Evolutionary conservation across 306 rosid species (phyloP), one percentile per base, ranked within the genome.

Genomic region (Hippophae tibetana): DNA sequence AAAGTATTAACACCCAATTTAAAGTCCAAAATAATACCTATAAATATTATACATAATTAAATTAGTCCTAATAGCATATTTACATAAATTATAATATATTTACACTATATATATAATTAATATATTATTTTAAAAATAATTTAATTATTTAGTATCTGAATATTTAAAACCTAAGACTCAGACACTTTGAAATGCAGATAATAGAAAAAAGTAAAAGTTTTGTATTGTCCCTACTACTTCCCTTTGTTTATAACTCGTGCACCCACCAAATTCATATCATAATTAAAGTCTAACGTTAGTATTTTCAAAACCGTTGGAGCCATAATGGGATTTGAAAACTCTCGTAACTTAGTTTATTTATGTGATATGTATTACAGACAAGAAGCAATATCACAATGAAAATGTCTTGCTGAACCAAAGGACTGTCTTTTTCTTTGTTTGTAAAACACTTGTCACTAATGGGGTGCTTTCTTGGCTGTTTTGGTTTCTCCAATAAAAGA

Each of bases 391-490:
- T 25, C 5, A 13, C 13, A 45, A 13, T 25, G 13, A 43, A 31
- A 49, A 54, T 13, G 49, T 43, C 6, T 7, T 3, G 40, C 14
- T 11, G 9, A 7, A 25, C 14, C 43, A 26, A 13, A 12, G 18
- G 9, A 11, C 41, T 49, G 26, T 52, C 43, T 63, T 10, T 26
- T 5, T 10, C 43, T 54, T 53, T 38, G 56, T 47, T 31, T n/a
- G 41, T 47, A 23, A 42, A 6, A 5, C 6, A n/a, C 38, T 10
- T 53, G 51, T 54, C 48, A n/a, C 13, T 41, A n/a, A 85, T 85
- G 99, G 96, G 93, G 60, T 92, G 96, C 51, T 92, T 92, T 65
- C 89, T 88, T 49, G 82, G 70, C 54, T 88, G 96, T 69, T 85
- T 92, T 56, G 86, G 88, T 48, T 68, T 88, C 26, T 66, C 89